These are phyloP conservation scores for Syzygium aqueum DNA, from an alignment of 345 rosid species.

Conservation along the genomic window DNA sequence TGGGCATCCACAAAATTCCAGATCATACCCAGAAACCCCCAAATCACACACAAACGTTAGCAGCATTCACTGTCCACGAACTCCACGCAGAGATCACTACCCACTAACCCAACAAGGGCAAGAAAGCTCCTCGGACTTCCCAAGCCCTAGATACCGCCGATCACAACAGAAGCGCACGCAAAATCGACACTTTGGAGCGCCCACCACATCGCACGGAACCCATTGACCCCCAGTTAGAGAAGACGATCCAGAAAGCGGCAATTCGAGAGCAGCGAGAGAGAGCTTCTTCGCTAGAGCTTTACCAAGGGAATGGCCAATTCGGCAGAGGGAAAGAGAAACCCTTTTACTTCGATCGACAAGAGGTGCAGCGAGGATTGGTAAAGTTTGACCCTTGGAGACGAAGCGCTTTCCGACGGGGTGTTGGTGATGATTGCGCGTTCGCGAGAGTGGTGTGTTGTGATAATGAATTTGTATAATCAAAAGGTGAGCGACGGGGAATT, in stretches of 20 bases:
- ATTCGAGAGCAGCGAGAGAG: not conserved
- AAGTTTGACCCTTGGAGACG: not conserved
- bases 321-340: not conserved
- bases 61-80: not conserved
- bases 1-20: not conserved
- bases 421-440: not conserved
- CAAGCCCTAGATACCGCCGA: not conserved
- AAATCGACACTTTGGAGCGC: not conserved
- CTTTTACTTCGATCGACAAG: not conserved
- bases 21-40: not conserved
- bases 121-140: not conserved
- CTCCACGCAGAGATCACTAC: not conserved
- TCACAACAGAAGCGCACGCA: not conserved
- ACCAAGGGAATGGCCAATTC: not conserved
- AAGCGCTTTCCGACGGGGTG: not conserved
- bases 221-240: not conserved
- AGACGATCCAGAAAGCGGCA: not conserved
- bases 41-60: not conserved
- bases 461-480: not conserved
- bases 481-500: not conserved
- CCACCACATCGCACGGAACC: not conserved
- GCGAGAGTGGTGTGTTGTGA: not conserved
- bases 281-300: not conserved
- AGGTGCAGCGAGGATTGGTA: not conserved
- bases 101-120: not conserved